Conservation (phyloP, 2,329 filamentous ascomycete species). For the Colletotrichum shisoi region DNA sequence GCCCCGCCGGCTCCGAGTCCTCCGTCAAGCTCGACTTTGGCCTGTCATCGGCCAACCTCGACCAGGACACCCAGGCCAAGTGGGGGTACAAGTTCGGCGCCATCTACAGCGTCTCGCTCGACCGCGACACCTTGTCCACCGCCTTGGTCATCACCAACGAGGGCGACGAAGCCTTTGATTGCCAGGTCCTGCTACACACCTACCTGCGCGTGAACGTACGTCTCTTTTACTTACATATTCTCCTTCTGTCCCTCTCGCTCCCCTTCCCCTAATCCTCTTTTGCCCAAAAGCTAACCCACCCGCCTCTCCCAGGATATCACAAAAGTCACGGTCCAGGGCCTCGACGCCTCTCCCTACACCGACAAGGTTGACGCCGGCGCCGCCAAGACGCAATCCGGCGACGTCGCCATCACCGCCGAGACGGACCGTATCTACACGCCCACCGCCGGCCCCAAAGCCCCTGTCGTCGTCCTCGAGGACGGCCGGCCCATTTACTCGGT, state of each 20-base stretch:
- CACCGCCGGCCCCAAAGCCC: slow-evolving; percentile 64
- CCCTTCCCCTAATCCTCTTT: too few relatives aligned
- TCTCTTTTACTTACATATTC: background rate
- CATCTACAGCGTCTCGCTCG: slow-evolving; percentile 90
- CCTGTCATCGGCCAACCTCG: slow-evolving; percentile 76
- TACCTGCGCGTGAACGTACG: slow-evolving; percentile 82
- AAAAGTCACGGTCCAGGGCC: slow-evolving; percentile 74
- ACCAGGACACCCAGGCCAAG: slow-evolving; percentile 70
- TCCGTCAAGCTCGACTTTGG: slow-evolving; percentile 96
- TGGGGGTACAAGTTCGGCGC: slow-evolving; percentile 91
- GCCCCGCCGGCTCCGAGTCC: slow-evolving; percentile 44
- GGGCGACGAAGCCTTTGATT: slow-evolving; percentile 82
- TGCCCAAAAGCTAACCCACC: background rate
- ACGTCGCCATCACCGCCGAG: slow-evolving; percentile 76
- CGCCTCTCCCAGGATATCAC: slow-evolving; percentile 74
- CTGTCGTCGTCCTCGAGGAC: slow-evolving; percentile 68
- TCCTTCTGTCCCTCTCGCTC: too few relatives aligned
- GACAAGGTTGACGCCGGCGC: slow-evolving; percentile 80
- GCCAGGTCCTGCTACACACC: slow-evolving; percentile 89
- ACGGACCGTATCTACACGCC: slow-evolving; percentile 89
- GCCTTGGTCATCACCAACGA: slow-evolving; percentile 89
- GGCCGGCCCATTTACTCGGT: slow-evolving; percentile 74
- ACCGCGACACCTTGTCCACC: slow-evolving; percentile 77
- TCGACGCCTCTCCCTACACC: slow-evolving; percentile 77
- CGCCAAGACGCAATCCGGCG: slow-evolving; percentile 69